Base-by-base conservation (phyloP, 768 basidiomycete genomes). In the Collybia sordida region DNA sequence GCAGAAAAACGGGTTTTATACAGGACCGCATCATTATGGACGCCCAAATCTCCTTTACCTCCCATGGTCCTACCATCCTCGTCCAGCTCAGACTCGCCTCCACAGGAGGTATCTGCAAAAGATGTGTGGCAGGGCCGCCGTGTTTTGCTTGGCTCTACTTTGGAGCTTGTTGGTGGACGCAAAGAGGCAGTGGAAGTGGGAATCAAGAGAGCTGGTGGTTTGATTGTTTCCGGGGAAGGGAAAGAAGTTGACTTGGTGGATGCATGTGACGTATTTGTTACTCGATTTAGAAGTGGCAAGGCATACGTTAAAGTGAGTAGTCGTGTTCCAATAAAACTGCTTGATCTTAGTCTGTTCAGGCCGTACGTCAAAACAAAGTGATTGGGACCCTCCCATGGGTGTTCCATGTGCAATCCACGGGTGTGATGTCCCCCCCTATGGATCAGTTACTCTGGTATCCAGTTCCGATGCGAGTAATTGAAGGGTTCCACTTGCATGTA, bases 371-470 rank as follows among this genome's bases (percentile, higher is more conserved):
- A 3, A 60, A 66, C 14, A 85, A 86, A 63, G 79, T 80, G 4
- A 81, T 98, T 17, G 94, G 88, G 0, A 91, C 86, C 0, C 72
- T 95, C 2, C 73, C 82, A 1, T 97, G 93, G 94, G 59, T 96
- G 11, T 90, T 91, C 64, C 82, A 87, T 60, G 85, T 90, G 5
- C 79, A 90, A 52, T 76, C 82, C 0, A 79, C 77, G 1, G 84
- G 86, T 2, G 66, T 77, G 0, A 60, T 89, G 3, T 72, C 81
- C 7, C 70, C 80, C 4, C 89, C 93, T 0, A 74, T 82, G 27
- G 83, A 88, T 49, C 86, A 90, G 39, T 73, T 96, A 1, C 69
- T 94, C 6, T 93, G 94, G 71, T 96, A 91, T 62, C 94, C 93
- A 0, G 73, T 86, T 23, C 92, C 90, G 3, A 77, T 72, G 39